Evolutionary conservation across 2,329 filamentous ascomycete species (phyloP), one percentile per base, ranked within the genome.

Genomic region (Botryotinia globosa): DNA sequence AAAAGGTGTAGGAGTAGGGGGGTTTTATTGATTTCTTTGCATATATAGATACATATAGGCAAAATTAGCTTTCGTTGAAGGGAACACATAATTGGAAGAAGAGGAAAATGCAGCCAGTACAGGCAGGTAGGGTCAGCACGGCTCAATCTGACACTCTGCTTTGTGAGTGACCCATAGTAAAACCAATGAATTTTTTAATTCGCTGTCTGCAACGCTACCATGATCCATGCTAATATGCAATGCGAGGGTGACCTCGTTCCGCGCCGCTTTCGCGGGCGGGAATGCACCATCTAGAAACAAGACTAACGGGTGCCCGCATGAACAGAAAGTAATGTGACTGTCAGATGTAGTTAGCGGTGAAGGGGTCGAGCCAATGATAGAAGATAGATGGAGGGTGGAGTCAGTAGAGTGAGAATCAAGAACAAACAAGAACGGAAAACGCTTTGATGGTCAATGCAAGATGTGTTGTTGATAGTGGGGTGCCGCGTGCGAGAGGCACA

Each of bases 241-340:
- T 68, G 63, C 63, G 62, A 68, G 63, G 70, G 62, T 72, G 70
- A 51, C 70, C 68, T 73, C 75, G 76, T 74, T 76, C 77, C 77
- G 77, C 77, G 76, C 78, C 77, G 76, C 74, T 74, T 73, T 78
- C 74, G 75, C 75, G 74, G 74, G 64, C 74, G 76, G 76, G 76
- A 78, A 78, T 77, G 77, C 76, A 77, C 59, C 71, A 74, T 48
- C 71, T 51, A 75, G 73, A 74, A 70, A 75, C 73, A 69, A 54
- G 72, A 76, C 75, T 75, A 76, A 75, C 78, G 78, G 78, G 66
- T 76, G 71, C 75, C 72, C 78, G 77, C 78, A 79, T 79, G 74
- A 76, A 61, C 32, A 45, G 73, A 62, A 71, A 64, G 71, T 78
- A 77, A 75, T 74, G 76, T 79, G 78, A 79, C 73, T 45, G 76